Conservation (phyloP, 2,329 filamentous ascomycete genomes). For the Didymella pomorum region DNA sequence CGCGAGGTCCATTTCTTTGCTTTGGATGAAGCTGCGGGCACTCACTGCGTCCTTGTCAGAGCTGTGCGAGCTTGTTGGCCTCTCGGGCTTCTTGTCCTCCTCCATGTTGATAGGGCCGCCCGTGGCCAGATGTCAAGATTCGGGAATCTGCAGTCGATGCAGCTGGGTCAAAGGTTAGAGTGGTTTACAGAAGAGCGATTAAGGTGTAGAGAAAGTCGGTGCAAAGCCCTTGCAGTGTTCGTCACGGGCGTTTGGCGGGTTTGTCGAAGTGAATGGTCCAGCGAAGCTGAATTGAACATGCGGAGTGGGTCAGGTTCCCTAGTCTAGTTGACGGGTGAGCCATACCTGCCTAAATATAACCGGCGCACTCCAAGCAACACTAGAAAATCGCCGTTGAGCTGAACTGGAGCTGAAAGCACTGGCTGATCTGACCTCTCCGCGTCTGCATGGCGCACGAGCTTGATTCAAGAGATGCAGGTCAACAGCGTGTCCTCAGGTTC, state of each 20-base stretch:
- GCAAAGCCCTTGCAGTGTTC: constrained; percentile 14
- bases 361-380: constrained; percentile 5
- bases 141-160: constrained; percentile 9
- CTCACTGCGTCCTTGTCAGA: constrained; percentile 44
- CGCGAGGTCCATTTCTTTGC: constrained; percentile 1
- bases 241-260: constrained; percentile 15
- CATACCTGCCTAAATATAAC: constrained; percentile 20
- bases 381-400: constrained; percentile 6
- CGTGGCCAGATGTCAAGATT: constrained; percentile 12
- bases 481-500: constrained; percentile 14
- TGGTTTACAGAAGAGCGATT: constrained; percentile 12
- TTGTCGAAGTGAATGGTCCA: constrained; percentile 21
- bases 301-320: background rate
- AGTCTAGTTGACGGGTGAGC: constrained; percentile 11
- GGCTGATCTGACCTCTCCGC: background rate
- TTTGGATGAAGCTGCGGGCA: background rate
- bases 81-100: constrained; percentile 26
- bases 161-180: constrained; percentile 2
- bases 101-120: constrained; percentile 15
- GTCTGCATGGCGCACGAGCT: constrained; percentile 7
- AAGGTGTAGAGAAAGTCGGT: constrained; percentile 9
- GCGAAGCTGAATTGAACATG: constrained; percentile 13
- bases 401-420: constrained; percentile 1
- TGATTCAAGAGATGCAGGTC: constrained; percentile 8
- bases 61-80: constrained; percentile 45